Conservation (phyloP, 2,329 filamentous ascomycete genomes). For the Cordyceps militaris region DNA sequence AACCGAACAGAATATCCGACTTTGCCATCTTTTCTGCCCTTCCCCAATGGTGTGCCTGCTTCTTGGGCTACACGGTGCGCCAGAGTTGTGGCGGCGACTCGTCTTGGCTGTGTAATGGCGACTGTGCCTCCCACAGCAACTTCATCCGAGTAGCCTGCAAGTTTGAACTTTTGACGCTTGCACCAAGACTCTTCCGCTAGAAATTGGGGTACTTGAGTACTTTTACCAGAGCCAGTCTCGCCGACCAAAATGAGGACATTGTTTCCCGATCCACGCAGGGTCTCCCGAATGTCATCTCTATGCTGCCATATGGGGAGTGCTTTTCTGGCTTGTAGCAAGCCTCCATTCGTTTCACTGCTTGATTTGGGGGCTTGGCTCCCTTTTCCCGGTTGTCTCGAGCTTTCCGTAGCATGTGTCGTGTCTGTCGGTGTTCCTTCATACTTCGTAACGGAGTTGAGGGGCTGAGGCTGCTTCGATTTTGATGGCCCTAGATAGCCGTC, state of each 20-base stretch:
- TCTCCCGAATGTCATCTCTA: conserved; percentile 59
- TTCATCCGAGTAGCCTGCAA: conserved; percentile 33
- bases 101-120: conserved; percentile 87
- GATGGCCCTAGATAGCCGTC: conserved; percentile 41
- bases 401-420: not conserved
- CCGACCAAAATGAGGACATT: conserved; percentile 81
- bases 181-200: conserved; percentile 76
- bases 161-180: conserved; percentile 46
- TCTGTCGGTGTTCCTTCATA: not conserved
- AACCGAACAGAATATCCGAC: conserved; percentile 96
- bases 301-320: conserved; percentile 75
- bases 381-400: not conserved
- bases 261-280: conserved; percentile 47
- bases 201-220: conserved; percentile 92
- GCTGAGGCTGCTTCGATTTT: conserved; percentile 19
- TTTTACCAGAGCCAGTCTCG: conserved; percentile 95
- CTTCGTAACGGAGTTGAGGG: conserved; percentile 8
- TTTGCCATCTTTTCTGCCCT: conserved; percentile 34
- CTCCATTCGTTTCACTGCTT: conserved; percentile 22
- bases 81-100: conserved; percentile 87
- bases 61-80: conserved; percentile 84
- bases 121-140: conserved; percentile 67
- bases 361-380: conserved; percentile 7
- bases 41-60: conserved; percentile 45
- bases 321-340: conserved; percentile 46